Conservation (phyloP, 768 basidiomycete species). For the Termitomyces sp. region DNA sequence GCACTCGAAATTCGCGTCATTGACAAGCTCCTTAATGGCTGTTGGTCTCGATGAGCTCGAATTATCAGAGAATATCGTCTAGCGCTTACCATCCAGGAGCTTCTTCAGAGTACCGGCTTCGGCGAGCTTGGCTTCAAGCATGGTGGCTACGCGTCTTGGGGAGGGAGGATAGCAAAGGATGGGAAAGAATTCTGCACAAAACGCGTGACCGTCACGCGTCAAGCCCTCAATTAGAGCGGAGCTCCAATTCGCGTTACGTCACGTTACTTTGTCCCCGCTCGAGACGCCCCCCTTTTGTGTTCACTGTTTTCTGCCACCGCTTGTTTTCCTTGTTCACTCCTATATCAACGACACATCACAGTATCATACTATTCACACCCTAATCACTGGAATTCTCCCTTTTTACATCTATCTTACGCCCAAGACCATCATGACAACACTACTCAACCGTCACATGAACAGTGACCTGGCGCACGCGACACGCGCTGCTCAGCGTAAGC, state of each 20-base stretch:
- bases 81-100: constrained; percentile 78
- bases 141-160: constrained; percentile 30
- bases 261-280: not conserved
- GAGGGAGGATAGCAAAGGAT: constrained; percentile 6
- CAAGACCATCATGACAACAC: constrained; percentile 1
- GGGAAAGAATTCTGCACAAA: constrained; percentile 6
- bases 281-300: constrained; percentile 9
- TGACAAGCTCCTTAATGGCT: constrained; percentile 98
- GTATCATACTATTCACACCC: not conserved
- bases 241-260: constrained; percentile 16
- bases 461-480: constrained; percentile 21
- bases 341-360: constrained; percentile 4
- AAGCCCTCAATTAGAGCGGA: constrained; percentile 29
- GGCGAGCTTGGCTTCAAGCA: constrained; percentile 90
- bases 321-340: not conserved
- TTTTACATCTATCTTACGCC: not conserved
- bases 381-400: not conserved
- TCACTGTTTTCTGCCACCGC: not conserved
- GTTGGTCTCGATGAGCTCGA: constrained; percentile 7
- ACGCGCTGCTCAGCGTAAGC: constrained; percentile 45
- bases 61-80: not conserved
- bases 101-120: constrained; percentile 91
- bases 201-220: constrained; percentile 26
- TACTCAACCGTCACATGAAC: constrained; percentile 13
- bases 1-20: constrained; percentile 97